phyloP scores from a whole-genome alignment of 495 filamentous ascomycete species.

The Extremus antarcticus region DNA sequence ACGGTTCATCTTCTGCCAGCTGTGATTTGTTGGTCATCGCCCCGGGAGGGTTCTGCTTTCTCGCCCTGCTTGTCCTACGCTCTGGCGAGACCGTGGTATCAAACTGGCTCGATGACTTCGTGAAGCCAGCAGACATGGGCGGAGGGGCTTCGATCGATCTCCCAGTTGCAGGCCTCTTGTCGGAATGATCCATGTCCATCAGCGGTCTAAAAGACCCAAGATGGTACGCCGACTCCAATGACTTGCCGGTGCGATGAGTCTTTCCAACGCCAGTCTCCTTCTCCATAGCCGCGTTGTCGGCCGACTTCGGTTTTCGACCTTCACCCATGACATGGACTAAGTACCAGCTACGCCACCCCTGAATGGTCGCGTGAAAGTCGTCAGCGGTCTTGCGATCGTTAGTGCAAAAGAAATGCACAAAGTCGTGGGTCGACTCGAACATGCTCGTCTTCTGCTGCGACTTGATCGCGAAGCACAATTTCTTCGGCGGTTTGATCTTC shows the following conservation, averaged over 20 bases:
- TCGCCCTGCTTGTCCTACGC: slow-evolving; percentile 3
- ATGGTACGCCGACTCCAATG: slow-evolving; percentile 36
- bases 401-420: slow-evolving; percentile 82
- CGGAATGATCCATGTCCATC: slow-evolving; percentile 40
- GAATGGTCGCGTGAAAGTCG: slow-evolving; percentile 57
- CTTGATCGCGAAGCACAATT: slow-evolving; percentile 78
- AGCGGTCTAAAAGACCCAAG: slow-evolving; percentile 48
- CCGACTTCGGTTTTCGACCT: slow-evolving; percentile 32
- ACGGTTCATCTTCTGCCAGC: slow-evolving; percentile 26
- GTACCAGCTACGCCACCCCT: slow-evolving; percentile 85
- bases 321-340: slow-evolving; percentile 56
- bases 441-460: slow-evolving; percentile 84
- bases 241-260: slow-evolving; percentile 11
- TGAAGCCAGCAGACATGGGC: slow-evolving; percentile 8
- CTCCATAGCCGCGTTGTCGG: neutral
- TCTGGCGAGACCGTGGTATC: slow-evolving; percentile 14
- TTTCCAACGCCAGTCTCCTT: neutral
- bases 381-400: slow-evolving; percentile 56
- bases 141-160: slow-evolving; percentile 17
- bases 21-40: neutral
- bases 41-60: slow-evolving; percentile 4
- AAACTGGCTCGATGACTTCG: slow-evolving; percentile 12
- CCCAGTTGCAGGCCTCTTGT: slow-evolving; percentile 9
- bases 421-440: slow-evolving; percentile 72
- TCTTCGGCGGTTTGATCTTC: slow-evolving; percentile 42